Evolutionary conservation across 805 yeast species (phyloP), one percentile per base, ranked within the genome.

Genomic region (Metschnikowia colocasiae): DNA sequence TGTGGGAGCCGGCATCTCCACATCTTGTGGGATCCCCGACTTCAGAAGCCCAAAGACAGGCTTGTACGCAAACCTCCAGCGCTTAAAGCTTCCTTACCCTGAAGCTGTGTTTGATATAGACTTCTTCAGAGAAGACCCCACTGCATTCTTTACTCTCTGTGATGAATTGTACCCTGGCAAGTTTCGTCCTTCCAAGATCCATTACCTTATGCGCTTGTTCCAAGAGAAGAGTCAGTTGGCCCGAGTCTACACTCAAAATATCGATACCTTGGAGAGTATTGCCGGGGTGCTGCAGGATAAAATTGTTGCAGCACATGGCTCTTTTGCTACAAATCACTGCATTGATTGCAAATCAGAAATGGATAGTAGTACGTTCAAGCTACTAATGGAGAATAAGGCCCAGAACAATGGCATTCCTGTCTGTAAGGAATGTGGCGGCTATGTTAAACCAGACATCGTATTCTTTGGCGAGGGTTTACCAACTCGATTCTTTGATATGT

Each of bases 51-150:
- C 97, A 1, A 78, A 81, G 36, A 92, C 98, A 1, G 95, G 95
- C 0, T 75, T 92, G 6, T 92, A 92, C 59, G 80, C 90, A 53
- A 92, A 92, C 61, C 70, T 92, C 43, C 74, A 84, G 18, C 75
- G 80, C 53, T 72, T 91, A 32, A 75, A 87, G 30, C 69, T 92
- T 41, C 98, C 98, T 5, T 90, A 80, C 62, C 94, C 97, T 0
- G 99, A 92, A 61, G 97, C 97, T 0, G 97, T 92, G 1, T 92
- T 92, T 62, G 97, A 91, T 60, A 83, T 92, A 35, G 91, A 83
- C 16, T 92, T 79, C 62, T 88, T 89, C 65, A 68, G 75, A 39
- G 73, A 85, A 47, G 77, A 79, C 44, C 98, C 98, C 0, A 74
- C 79, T 50, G 94, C 97, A 0, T 92, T 92, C 60, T 90, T 87